Conservation (phyloP, 345 rosid genomes). For the Cardamine resedifolia region DNA sequence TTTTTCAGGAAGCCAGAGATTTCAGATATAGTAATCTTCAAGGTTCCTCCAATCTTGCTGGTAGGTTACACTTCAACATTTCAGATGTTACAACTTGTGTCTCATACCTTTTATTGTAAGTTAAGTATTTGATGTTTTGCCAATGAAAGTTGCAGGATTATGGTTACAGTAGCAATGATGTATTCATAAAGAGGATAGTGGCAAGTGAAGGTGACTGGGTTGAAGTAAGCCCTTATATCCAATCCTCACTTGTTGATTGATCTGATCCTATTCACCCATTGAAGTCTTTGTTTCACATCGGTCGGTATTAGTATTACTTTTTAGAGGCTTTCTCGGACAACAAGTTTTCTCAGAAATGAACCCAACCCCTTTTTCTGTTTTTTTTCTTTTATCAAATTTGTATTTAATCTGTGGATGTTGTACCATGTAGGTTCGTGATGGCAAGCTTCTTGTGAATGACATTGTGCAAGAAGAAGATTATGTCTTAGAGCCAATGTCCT, state of each 20-base stretch:
- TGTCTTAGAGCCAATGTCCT: conserved; percentile 69
- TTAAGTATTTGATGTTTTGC: background rate
- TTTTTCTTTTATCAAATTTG: background rate
- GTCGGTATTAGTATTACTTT: conserved; percentile 27
- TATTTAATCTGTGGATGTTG: conserved; percentile 4
- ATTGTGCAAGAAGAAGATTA: conserved; percentile 65
- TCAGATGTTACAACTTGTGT: background rate
- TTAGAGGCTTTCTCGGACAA: conserved; percentile 11
- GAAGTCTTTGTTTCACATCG: conserved; percentile 17
- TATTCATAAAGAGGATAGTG: conserved; percentile 84
- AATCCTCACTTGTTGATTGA: conserved; percentile 39
- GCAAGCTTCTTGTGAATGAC: conserved; percentile 74
- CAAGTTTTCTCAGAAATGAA: conserved; percentile 23
- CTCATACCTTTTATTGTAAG: conserved; percentile 6
- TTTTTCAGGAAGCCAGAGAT: conserved; percentile 82
- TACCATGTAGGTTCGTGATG: conserved; percentile 59
- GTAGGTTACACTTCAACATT: conserved; percentile 33
- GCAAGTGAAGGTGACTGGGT: conserved; percentile 90
- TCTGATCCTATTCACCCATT: conserved; percentile 31
- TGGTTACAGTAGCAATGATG: conserved; percentile 60
- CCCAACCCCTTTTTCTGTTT: background rate
- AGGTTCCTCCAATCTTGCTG: conserved; percentile 79
- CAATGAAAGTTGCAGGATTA: conserved; percentile 46
- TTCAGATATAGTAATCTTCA: conserved; percentile 78
- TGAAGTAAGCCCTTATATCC: conserved; percentile 62